These are phyloP conservation scores for Heterobasidion parviporum DNA, from an alignment of 1,284 basidiomycete species.

Conservation along the genomic window DNA sequence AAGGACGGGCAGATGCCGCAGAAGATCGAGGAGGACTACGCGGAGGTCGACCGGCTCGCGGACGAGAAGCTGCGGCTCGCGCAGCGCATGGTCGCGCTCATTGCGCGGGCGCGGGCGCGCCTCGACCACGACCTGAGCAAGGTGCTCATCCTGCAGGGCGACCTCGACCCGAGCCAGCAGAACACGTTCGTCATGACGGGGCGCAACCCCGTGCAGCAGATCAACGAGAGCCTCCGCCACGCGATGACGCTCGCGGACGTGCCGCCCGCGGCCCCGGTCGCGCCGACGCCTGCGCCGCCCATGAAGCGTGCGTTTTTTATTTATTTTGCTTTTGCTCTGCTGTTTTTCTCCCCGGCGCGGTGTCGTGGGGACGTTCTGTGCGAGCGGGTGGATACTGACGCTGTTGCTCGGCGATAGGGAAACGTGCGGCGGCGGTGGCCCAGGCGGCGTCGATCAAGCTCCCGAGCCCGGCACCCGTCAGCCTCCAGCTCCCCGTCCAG, in stretches of 20 bases:
- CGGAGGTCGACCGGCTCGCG: constrained; percentile 43
- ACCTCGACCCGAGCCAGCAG: constrained; percentile 24
- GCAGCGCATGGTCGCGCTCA: constrained; percentile 42
- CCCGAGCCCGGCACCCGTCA: constrained; percentile 25
- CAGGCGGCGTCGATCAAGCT: constrained; percentile 25
- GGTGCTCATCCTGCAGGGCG: constrained; percentile 49
- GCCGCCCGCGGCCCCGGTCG: constrained; percentile 3
- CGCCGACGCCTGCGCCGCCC: constrained; percentile 14
- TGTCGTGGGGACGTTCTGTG: no score
- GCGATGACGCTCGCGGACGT: constrained; percentile 24
- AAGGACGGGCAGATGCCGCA: constrained; percentile 34
- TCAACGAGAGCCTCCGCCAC: constrained; percentile 40
- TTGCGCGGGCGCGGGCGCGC: constrained; percentile 43
- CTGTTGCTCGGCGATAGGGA: neutral
- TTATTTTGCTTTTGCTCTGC: no score
- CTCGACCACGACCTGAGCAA: constrained; percentile 48
- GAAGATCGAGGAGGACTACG: constrained; percentile 41
- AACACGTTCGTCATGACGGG: constrained; percentile 14
- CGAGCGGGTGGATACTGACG: no score
- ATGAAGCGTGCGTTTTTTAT: neutral
- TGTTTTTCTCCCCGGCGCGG: no score
- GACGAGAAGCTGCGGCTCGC: constrained; percentile 50
- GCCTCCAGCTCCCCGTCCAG: neutral
- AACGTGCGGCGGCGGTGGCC: constrained; percentile 14
- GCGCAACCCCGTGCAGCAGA: constrained; percentile 34